Evolutionary conservation across 2,329 filamentous ascomycete species (phyloP), one percentile per base, ranked within the genome.

Genomic region (Exophiala lecanii-corni): DNA sequence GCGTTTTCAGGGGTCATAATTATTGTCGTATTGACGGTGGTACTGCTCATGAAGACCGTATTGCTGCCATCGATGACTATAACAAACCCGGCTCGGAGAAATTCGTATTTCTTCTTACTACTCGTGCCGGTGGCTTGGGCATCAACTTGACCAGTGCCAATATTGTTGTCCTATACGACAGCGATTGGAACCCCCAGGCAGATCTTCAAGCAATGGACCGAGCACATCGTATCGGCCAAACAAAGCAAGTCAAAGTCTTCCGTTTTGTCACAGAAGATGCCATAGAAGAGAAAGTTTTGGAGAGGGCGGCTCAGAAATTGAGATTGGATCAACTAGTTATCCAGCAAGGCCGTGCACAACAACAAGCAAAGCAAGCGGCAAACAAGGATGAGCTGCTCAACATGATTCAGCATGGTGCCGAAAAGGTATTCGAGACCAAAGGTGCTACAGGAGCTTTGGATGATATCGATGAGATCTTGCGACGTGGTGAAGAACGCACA

Each of bases 361-460:
- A 84, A 51, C 88, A 89, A 41, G 84, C 83, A 15, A 96, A 96
- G 72, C 85, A 86, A 36, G 88, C 89, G 5, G 88, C 89, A 1
- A 94, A 89, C 50, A 98, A 98, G 68, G 92, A 97, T 50, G 92
- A 98, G 59, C 77, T 98, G 31, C 72, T 98, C 33, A 92, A 81
- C 51, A 98, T 98, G 92, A 98, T 98, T 59, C 92, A 98, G 63
- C 92, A 98, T 59, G 92, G 92, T 49, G 92, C 94, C n/a, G 88
- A 94, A 62, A 88, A 86, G 55, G 85, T 98, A 0, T 97, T 98
- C 69, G 76, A 84, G 54, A 78, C 74, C 33, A 85, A 87, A 60
- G 82, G 81, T 17, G 73, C 77, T 2, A 76, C 77, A 9, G 83
- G 80, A 17, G 62, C 71, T 20, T 68, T 84, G 33, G 86, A 89